These are phyloP conservation scores for Penicillium cinerascens DNA, from an alignment of 495 filamentous ascomycete species.

Conservation along the genomic window DNA sequence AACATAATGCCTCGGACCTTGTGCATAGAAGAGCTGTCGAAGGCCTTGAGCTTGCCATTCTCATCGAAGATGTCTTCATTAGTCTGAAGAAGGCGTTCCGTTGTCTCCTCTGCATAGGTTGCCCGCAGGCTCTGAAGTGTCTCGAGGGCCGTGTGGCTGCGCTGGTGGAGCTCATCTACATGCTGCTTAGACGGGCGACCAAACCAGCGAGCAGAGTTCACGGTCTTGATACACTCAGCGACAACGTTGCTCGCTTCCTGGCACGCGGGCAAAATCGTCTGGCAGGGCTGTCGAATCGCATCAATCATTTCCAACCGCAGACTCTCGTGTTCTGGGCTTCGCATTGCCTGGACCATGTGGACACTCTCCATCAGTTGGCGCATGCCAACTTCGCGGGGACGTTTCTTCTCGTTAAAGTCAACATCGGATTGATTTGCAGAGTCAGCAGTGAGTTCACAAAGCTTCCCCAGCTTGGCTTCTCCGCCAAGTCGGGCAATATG, in stretches of 20 bases:
- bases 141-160: constrained; percentile 11
- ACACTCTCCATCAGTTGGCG: constrained; percentile 27
- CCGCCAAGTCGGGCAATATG: constrained; percentile 25
- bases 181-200: constrained; percentile 16
- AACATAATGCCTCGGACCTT: constrained; percentile 18
- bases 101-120: constrained; percentile 22
- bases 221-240: constrained; percentile 19
- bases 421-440: constrained; percentile 4
- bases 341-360: constrained; percentile 20
- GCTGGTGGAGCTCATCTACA: constrained; percentile 13
- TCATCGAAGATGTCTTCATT: constrained; percentile 28
- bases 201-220: constrained; percentile 29
- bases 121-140: constrained; percentile 15
- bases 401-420: constrained; percentile 14
- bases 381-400: constrained; percentile 21
- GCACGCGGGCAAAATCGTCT: constrained; percentile 22
- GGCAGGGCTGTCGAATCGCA: constrained; percentile 19
- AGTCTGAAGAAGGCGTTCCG: constrained; percentile 22
- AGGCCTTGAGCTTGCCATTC: constrained; percentile 13
- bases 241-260: constrained; percentile 17
- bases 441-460: constrained; percentile 9
- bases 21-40: constrained; percentile 11
- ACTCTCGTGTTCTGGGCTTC: constrained; percentile 22
- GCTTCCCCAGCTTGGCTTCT: constrained; percentile 20
- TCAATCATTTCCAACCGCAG: constrained; percentile 25